Evolutionary conservation across 768 basidiomycete genomes (phyloP).

Genomic region (Trametes coccinea): DNA sequence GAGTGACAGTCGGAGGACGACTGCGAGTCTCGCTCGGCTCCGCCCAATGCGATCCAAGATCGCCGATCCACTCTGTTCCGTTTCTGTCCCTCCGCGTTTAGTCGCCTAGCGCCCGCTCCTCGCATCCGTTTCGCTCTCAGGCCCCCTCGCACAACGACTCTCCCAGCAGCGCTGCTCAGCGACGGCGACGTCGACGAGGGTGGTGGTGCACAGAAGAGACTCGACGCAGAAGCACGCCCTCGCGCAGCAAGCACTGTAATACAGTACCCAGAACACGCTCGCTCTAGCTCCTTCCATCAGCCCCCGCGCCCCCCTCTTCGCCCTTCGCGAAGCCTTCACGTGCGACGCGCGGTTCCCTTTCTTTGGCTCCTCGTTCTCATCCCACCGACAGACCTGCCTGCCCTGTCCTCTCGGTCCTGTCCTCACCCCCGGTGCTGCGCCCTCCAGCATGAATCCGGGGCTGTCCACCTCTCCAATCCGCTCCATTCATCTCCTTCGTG

Average conservation of each 20-base stretch:
- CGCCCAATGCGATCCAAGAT: not conserved
- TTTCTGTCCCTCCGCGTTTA: not conserved
- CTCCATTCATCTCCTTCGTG: not conserved
- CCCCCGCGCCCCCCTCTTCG: not conserved
- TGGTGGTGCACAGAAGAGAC: not conserved
- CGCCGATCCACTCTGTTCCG: not conserved
- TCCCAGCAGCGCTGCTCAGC: not conserved
- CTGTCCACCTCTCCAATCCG: slow-evolving; percentile 11
- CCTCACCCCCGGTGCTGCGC: slow-evolving; percentile 5
- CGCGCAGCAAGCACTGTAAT: too few species aligned
- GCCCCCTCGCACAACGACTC: not conserved
- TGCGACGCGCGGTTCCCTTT: not conserved
- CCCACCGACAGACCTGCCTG: not conserved
- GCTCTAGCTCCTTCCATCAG: not conserved
- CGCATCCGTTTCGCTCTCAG: not conserved
- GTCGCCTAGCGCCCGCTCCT: not conserved
- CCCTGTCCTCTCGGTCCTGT: not conserved
- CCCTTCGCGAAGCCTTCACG: slow-evolving; percentile 8
- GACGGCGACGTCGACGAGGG: not conserved
- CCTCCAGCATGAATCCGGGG: not conserved
- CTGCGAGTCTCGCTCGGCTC: not conserved
- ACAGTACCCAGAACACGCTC: too few species aligned
- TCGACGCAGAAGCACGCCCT: too few species aligned
- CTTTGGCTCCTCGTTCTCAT: slow-evolving; percentile 11
- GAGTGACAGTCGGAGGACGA: too few species aligned